Percentiles rank a stretch among this genome's conserved stretches.
These are phyloP conservation scores for Ceratocystis variospora DNA, from an alignment of 2,329 filamentous ascomycete species.

Conservation along the genomic window DNA sequence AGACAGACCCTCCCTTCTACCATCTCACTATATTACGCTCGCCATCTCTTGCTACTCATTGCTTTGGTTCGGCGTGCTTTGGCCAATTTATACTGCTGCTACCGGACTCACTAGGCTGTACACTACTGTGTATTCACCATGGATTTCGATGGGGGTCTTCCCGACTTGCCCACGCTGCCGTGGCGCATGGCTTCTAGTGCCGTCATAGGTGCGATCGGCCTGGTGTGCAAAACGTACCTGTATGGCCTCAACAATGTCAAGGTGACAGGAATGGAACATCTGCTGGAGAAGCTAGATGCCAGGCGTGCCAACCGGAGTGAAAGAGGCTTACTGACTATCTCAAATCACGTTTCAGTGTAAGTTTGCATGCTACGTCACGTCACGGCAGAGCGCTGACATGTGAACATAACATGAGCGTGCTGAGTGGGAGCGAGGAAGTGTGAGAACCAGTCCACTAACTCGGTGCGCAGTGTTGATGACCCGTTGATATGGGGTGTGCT, in stretches of 20 bases:
- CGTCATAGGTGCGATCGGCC: conserved; percentile 59
- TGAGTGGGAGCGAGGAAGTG: neutral
- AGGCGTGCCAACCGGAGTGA: conserved; percentile 51
- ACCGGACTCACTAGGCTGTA: neutral
- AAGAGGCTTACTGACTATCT: conserved; percentile 66
- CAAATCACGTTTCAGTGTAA: conserved; percentile 33
- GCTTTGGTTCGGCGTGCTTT: neutral
- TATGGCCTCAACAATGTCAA: conserved; percentile 62
- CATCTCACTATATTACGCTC: neutral
- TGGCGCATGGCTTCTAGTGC: conserved; percentile 63
- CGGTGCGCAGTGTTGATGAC: conserved; percentile 62
- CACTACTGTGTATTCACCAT: neutral
- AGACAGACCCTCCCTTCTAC: neutral
- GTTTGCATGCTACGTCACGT: conserved; percentile 13
- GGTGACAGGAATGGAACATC: conserved; percentile 59
- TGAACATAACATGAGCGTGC: neutral
- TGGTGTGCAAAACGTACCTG: conserved; percentile 60
- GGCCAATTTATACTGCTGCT: neutral
- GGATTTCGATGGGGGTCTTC: conserved; percentile 15
- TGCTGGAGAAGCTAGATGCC: conserved; percentile 61
- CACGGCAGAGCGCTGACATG: neutral
- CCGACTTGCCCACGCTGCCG: conserved; percentile 42
- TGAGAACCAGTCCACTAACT: conserved; percentile 4
- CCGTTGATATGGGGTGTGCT: conserved; percentile 86
- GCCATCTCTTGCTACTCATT: neutral